phyloP scores from a whole-genome alignment of 495 filamentous ascomycete species.

The Evernia prunastri region DNA sequence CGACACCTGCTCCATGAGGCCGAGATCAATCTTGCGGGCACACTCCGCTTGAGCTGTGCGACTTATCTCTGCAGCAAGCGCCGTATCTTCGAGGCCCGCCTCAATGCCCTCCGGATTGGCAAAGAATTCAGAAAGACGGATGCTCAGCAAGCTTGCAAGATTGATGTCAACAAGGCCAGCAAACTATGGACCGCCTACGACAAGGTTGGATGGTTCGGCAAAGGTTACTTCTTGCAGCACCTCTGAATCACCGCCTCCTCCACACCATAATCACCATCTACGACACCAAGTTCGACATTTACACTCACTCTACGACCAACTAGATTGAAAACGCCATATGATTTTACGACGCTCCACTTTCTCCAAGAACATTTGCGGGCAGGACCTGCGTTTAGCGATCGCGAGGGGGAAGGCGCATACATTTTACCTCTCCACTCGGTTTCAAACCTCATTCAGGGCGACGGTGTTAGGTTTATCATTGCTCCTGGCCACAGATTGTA shows the following conservation, averaged over 20 bases:
- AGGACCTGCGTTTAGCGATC: conserved; percentile 10
- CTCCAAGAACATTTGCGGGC: neutral
- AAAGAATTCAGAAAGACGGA: conserved; percentile 98
- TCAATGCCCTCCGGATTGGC: conserved; percentile 58
- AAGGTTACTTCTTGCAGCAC: conserved; percentile 51
- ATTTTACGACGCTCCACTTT: conserved; percentile 6
- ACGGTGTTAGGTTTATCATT: conserved; percentile 9
- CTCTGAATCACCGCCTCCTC: conserved; percentile 28
- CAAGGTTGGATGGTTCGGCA: conserved; percentile 79
- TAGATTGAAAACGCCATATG: conserved; percentile 8
- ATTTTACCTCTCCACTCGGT: conserved; percentile 7
- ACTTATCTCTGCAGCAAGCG: conserved; percentile 94
- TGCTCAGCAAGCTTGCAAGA: conserved; percentile 93
- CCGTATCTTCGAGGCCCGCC: conserved; percentile 76
- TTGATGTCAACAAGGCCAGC: conserved; percentile 97
- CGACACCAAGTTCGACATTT: neutral
- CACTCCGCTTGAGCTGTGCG: conserved; percentile 77
- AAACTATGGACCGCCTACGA: conserved; percentile 92
- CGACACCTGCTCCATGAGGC: conserved; percentile 68
- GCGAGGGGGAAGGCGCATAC: conserved; percentile 2
- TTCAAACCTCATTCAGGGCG: neutral
- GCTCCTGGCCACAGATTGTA: conserved; percentile 13
- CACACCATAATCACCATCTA: neutral
- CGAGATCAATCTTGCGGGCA: conserved; percentile 71
- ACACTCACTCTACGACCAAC: neutral